Evolutionary conservation across 306 rosid genomes (phyloP).

Genomic region (Mucuna pruriens): DNA sequence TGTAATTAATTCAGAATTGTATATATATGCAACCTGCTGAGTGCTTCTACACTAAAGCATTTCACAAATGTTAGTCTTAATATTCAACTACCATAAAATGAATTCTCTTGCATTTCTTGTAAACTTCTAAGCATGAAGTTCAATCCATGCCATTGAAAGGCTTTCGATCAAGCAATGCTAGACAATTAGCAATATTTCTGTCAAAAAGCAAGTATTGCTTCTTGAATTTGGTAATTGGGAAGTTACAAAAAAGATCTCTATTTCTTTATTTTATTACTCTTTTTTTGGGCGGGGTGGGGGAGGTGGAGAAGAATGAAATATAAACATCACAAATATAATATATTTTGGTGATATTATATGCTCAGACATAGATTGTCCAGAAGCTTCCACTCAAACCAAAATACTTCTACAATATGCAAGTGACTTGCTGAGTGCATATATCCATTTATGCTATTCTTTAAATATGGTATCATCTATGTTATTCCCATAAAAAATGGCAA

Average conservation of each 20-base stretch:
- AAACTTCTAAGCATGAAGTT: not conserved
- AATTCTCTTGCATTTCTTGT: constrained; percentile 5
- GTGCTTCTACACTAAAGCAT: not conserved
- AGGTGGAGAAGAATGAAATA: not conserved
- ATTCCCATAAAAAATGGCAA: not conserved
- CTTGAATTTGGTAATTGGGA: constrained; percentile 5
- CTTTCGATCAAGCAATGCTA: constrained; percentile 15
- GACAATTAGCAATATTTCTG: constrained; percentile 7
- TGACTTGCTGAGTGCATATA: not conserved
- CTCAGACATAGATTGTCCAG: not conserved
- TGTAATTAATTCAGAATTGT: not conserved
- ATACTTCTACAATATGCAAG: not conserved
- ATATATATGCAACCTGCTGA: not conserved
- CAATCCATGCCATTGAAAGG: not conserved
- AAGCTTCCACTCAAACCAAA: constrained; percentile 26
- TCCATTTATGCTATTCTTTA: not conserved
- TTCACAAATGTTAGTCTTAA: too few relatives aligned
- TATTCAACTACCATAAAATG: not conserved
- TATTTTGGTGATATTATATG: not conserved
- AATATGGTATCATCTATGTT: not conserved
- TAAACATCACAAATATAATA: not conserved
- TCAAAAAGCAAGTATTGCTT: constrained; percentile 7
- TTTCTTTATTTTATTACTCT: not conserved
- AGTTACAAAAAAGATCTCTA: not conserved
- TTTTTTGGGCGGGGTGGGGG: too few relatives aligned